Conservation (phyloP, 176 grass and related monocot genomes). For the Phragmites australis region DNA sequence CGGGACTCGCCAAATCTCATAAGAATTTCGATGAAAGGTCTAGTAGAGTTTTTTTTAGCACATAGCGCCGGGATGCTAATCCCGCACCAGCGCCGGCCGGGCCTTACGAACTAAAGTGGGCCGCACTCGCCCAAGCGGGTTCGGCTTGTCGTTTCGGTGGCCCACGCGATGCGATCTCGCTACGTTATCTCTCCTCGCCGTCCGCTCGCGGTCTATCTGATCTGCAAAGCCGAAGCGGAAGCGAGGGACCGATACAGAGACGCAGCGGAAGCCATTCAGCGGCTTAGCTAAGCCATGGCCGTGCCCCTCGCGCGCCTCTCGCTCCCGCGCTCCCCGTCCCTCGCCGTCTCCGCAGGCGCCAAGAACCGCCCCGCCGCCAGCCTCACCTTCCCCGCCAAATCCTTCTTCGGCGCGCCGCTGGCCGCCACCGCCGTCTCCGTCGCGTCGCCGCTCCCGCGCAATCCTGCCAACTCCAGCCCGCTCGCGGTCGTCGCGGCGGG, state of each 20-base stretch:
- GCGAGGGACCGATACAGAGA: constrained; percentile 3
- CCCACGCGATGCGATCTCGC: background rate
- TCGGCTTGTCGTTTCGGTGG: too few relatives aligned
- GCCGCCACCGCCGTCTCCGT: constrained; percentile 24
- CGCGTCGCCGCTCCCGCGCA: constrained; percentile 30
- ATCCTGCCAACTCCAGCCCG: constrained; percentile 33
- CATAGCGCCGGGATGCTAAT: too few relatives aligned
- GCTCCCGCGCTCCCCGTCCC: constrained; percentile 35
- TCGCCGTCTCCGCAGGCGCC: constrained; percentile 23
- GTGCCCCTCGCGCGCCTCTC: constrained; percentile 57
- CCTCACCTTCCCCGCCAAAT: constrained; percentile 46
- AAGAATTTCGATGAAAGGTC: too few relatives aligned
- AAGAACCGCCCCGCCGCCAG: constrained; percentile 20
- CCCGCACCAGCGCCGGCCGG: too few relatives aligned
- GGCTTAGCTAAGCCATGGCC: constrained; percentile 40
- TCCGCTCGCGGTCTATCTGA: constrained; percentile 27
- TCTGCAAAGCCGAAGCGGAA: constrained; percentile 22
- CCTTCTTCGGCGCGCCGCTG: constrained; percentile 67
- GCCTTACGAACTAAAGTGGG: too few relatives aligned
- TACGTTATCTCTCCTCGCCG: background rate
- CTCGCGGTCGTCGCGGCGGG: constrained; percentile 68
- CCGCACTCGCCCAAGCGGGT: too few relatives aligned
- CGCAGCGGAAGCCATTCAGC: constrained; percentile 14
- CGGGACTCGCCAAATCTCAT: too few relatives aligned
- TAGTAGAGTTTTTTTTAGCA: too few relatives aligned